These are phyloP conservation scores for Ophiocordyceps robertsii DNA, from an alignment of 2,329 filamentous ascomycete species.

Conservation along the genomic window DNA sequence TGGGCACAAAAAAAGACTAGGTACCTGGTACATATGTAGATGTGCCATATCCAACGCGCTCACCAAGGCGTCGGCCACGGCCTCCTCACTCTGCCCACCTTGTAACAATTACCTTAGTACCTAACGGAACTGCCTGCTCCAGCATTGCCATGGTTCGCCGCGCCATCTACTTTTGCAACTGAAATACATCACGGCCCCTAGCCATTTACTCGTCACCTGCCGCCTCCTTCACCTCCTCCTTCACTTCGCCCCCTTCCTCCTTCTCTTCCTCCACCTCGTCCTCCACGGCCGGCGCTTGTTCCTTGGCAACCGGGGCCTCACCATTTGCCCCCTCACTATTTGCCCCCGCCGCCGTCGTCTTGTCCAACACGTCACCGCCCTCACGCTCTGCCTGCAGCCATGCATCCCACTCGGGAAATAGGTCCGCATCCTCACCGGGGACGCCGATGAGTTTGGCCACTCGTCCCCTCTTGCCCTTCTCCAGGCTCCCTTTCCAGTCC, in stretches of 20 bases:
- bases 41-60: no score
- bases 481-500: slow-evolving; percentile 72
- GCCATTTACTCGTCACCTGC: not conserved
- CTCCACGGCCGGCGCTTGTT: slow-evolving; percentile 8
- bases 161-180: not conserved
- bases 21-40: no score
- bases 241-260: slow-evolving; percentile 13
- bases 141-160: not conserved
- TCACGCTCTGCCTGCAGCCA: slow-evolving; percentile 60
- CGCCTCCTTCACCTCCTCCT: slow-evolving; percentile 9
- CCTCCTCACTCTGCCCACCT: no score
- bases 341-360: slow-evolving; percentile 8
- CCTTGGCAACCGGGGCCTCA: slow-evolving; percentile 7
- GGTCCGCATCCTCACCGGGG: slow-evolving; percentile 68
- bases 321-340: slow-evolving; percentile 1
- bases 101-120: no score
- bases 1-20: no score
- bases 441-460: slow-evolving; percentile 73
- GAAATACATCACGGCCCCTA: not conserved
- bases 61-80: no score
- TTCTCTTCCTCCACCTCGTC: slow-evolving; percentile 11
- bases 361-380: not conserved
- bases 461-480: slow-evolving; percentile 74
- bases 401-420: slow-evolving; percentile 95
- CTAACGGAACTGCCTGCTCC: not conserved